Base-by-base conservation (phyloP, 176 grass and related monocot genomes). In the Leersia perrieri region DNA sequence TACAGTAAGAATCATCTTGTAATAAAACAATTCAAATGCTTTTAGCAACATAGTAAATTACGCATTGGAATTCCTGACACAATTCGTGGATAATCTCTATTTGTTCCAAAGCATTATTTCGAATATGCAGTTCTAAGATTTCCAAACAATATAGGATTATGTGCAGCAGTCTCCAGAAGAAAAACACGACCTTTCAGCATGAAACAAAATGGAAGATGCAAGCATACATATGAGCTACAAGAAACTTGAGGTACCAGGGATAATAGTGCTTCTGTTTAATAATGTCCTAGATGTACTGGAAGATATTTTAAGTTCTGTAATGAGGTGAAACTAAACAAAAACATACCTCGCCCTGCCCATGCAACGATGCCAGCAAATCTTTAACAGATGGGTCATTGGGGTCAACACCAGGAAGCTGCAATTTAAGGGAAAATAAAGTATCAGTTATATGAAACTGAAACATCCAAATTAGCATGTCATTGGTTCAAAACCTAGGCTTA, bases 381-480 rank as follows among this genome's bases (percentile, higher is more conserved):
- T 93, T 96, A 35, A 99, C 90, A 68, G 97, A 99, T 47, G 97
- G 93, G 27, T 99, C 97, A 57, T 99, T 99, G 32, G 97, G 91
- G 67, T 99, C 97, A 80, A 99, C 97, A 80, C 97, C 97, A 77
- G 97, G 97, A 81, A 99, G 92, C 97, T 99, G 82, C 42, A 72
- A 80, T 81, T 74, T 69, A 26, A 66, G 73, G 16, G 72, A 82
- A 30, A 73, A 66, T 8, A 27, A 0, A 5, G 38, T n/a, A 15
- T 18, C 47, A 67, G 33, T 76, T 13, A 69, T 69, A 74, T 42
- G 27, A 42, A 53, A 82, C 38, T 41, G 42, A 70, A 68, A 76
- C 1, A 60, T 30, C 33, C 73, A 66, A 69, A 74, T 71, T 36
- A 53, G 12, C 33, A 70, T 77, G n/a, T 25, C n/a, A 75, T 35